phyloP scores from a whole-genome alignment of 768 basidiomycete genomes.

The Suillus subalutaceus region DNA sequence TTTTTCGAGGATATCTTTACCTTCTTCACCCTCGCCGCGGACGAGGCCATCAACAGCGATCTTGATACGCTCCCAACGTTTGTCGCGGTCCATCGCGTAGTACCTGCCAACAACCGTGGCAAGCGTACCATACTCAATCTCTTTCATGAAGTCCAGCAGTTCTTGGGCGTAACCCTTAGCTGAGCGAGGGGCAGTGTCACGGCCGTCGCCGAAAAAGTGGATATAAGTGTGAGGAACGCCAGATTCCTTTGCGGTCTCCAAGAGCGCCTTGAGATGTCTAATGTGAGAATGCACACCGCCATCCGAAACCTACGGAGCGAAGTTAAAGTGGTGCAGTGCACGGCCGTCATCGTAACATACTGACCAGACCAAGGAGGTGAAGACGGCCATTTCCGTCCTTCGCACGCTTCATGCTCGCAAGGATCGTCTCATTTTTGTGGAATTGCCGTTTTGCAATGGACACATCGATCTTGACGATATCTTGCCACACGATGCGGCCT shows the following conservation, averaged over 20 bases:
- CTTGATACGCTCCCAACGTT: constrained; percentile 94
- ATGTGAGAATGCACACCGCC: constrained; percentile 98
- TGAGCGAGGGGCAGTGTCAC: constrained; percentile 90
- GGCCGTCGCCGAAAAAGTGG: constrained; percentile 94
- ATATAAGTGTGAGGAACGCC: constrained; percentile 86
- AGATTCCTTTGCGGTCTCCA: constrained; percentile 86
- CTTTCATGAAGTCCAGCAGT: constrained; percentile 73
- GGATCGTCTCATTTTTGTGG: constrained; percentile 74
- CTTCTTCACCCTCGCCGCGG: constrained; percentile 64
- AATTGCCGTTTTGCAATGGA: constrained; percentile 88
- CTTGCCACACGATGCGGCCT: constrained; percentile 95
- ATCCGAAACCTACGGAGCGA: constrained; percentile 70
- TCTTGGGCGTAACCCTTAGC: constrained; percentile 78
- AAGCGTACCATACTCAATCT: constrained; percentile 78
- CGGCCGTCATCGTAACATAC: constrained; percentile 21
- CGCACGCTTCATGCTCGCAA: constrained; percentile 74
- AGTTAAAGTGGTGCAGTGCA: not conserved
- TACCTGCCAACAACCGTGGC: constrained; percentile 89
- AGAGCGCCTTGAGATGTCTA: constrained; percentile 83
- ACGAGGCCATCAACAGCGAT: constrained; percentile 86
- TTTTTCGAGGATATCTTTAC: constrained; percentile 59
- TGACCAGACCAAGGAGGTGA: constrained; percentile 86
- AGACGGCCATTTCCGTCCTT: constrained; percentile 83
- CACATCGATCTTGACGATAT: constrained; percentile 94
- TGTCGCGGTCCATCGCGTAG: constrained; percentile 97